These are phyloP conservation scores for Chernovozyma aurita DNA, from an alignment of 1,139 yeast species.

Conservation along the genomic window DNA sequence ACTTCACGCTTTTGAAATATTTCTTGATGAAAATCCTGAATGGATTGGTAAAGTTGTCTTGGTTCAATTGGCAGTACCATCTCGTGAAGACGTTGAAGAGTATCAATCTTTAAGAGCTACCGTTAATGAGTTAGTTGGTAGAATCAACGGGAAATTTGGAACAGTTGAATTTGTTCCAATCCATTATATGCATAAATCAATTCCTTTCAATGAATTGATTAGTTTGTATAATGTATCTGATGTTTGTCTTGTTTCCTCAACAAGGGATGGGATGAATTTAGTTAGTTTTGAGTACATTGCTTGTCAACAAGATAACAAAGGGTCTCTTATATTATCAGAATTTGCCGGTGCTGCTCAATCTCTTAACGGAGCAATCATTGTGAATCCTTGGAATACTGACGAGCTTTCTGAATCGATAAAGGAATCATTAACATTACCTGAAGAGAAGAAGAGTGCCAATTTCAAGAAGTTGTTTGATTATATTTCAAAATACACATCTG, in stretches of 20 bases:
- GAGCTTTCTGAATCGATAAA: slow-evolving; percentile 82
- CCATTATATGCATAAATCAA: slow-evolving; percentile 90
- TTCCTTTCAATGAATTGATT: slow-evolving; percentile 86
- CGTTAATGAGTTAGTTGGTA: slow-evolving; percentile 92
- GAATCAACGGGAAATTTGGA: slow-evolving; percentile 95
- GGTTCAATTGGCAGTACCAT: slow-evolving; percentile 97
- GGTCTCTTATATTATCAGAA: slow-evolving; percentile 82
- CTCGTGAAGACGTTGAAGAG: slow-evolving; percentile 97
- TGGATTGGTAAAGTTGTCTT: slow-evolving; percentile 97
- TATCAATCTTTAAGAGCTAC: slow-evolving; percentile 91
- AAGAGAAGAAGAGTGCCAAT: slow-evolving; percentile 71
- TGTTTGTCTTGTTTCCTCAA: slow-evolving; percentile 87
- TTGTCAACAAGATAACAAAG: slow-evolving; percentile 84
- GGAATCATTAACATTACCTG: slow-evolving; percentile 82
- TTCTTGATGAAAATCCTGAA: slow-evolving; percentile 88
- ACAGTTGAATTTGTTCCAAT: slow-evolving; percentile 97
- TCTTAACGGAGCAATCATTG: slow-evolving; percentile 85
- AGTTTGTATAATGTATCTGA: slow-evolving; percentile 83
- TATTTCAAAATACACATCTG: slow-evolving; percentile 88
- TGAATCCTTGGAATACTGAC: slow-evolving; percentile 98
- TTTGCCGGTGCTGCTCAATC: slow-evolving; percentile 99
- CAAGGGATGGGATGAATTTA: slow-evolving; percentile 97
- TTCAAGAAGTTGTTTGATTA: slow-evolving; percentile 81
- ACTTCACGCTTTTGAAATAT: slow-evolving; percentile 90
- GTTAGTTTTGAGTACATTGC: slow-evolving; percentile 96